These are phyloP conservation scores for Populus tremula DNA, from an alignment of 345 rosid genomes.

Conservation along the genomic window DNA sequence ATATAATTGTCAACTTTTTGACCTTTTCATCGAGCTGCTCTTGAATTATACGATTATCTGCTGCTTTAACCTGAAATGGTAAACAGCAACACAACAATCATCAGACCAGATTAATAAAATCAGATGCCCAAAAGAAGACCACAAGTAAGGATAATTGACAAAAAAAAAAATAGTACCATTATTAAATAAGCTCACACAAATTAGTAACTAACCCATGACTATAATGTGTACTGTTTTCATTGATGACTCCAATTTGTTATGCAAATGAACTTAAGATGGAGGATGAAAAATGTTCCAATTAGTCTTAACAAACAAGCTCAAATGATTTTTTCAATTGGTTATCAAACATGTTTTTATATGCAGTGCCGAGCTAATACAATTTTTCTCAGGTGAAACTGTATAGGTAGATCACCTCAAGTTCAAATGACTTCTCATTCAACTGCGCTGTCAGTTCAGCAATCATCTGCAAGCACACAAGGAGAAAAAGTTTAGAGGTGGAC, in stretches of 20 bases:
- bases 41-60: slow-evolving; percentile 85
- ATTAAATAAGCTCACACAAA: neutral
- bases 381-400: slow-evolving; percentile 7
- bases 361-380: neutral
- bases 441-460: slow-evolving; percentile 71
- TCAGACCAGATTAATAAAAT: slow-evolving; percentile 13
- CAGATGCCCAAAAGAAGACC: neutral
- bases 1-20: neutral
- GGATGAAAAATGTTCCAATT: neutral
- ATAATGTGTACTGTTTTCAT: neutral
- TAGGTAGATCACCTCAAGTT: slow-evolving; percentile 70
- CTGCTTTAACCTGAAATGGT: slow-evolving; percentile 73
- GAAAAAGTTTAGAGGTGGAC: slow-evolving; percentile 19
- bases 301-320: neutral
- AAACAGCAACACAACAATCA: neutral
- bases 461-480: slow-evolving; percentile 47
- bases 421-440: slow-evolving; percentile 88
- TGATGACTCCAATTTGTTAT: neutral
- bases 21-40: slow-evolving; percentile 92
- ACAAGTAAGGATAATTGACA: neutral
- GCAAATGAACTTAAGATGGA: neutral
- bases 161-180: neutral
- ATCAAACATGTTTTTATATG: neutral
- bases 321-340: neutral
- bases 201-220: neutral